Evolutionary conservation across 345 rosid genomes (phyloP), one percentile per base, ranked within the genome.

Genomic region (Psidium friedrichsthalianum): DNA sequence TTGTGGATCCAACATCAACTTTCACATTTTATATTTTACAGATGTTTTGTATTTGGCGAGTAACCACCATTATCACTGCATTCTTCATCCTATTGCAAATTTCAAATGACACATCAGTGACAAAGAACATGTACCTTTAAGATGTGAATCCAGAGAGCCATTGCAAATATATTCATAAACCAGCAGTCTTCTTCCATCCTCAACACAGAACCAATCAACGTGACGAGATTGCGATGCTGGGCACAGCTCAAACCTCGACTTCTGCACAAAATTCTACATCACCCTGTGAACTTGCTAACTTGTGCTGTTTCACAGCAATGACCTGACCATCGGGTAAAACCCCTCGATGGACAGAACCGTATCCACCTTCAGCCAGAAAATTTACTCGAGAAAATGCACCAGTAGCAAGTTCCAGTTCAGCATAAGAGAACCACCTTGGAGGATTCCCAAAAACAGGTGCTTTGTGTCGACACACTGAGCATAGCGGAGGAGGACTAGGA

Each of bases 351-450:
- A 97, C 99, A 55, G 99, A 97, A 85, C 99, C 99, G 89, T 91
- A 97, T 14, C 99, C 98, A 84, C 99, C 99, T 92, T 97, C 99
- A 85, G 99, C 99, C 90, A 97, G 91, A 95, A 97, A 97, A 89
- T 95, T 97, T 6, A 88, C 92, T 87, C 91, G 90, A 16, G 98
- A 95, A 90, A 97, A 97, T 85, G 95, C 94, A 52, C 92, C 91
- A 24, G 99, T 97, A 54, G 99, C 98, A 29, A 92, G 92, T 88
- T 96, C 99, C 85, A 97, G 40, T 83, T 97, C 98, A 14, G 95
- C 87, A 85, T 87, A 97, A 82, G 95, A 91, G 89, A 96, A 97
- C 99, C 99, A 96, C 89, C 94, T 96, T 29, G 99, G 99, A 42
- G 99, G 99, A 85, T 93, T 94, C 87, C 99, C 99, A 56, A 97